phyloP scores from a whole-genome alignment of 2,329 filamentous ascomycete genomes.

The Xylaria digitata region DNA sequence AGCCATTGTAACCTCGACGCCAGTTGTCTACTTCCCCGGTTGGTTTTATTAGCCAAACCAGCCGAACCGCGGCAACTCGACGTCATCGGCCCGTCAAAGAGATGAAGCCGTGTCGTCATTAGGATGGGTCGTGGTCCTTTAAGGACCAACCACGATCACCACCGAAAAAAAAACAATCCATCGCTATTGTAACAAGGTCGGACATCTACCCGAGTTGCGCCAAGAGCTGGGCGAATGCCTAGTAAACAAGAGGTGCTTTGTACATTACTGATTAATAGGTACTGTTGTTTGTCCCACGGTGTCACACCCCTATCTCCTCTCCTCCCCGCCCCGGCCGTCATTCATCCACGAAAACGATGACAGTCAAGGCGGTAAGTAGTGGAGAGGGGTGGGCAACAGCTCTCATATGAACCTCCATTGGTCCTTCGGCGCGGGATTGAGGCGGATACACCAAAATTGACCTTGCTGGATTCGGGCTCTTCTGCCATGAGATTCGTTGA shows the following conservation, averaged over 20 bases:
- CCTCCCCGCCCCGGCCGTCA: constrained; percentile 18
- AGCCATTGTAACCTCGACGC: constrained; percentile 24
- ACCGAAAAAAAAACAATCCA: constrained; percentile 28
- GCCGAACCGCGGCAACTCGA: constrained; percentile 36
- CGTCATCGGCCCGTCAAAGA: constrained; percentile 44
- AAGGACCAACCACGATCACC: constrained; percentile 8
- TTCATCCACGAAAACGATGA: constrained; percentile 11
- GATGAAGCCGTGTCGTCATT: constrained; percentile 45
- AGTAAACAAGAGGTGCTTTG: neutral
- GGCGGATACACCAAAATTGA: constrained; percentile 19
- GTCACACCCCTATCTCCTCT: neutral
- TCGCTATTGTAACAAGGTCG: constrained; percentile 25
- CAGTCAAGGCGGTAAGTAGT: constrained; percentile 18
- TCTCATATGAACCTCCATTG: constrained; percentile 10
- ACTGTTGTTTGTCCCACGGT: neutral
- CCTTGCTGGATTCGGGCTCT: constrained; percentile 17
- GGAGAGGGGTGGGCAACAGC: neutral
- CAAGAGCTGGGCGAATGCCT: constrained; percentile 14
- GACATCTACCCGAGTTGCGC: constrained; percentile 17
- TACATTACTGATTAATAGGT: neutral
- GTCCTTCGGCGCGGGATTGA: constrained; percentile 19
- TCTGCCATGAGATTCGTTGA: constrained; percentile 7
- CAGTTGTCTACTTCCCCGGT: constrained; percentile 37
- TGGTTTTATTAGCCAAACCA: constrained; percentile 39
- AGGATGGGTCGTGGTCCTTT: constrained; percentile 26